Evolutionary conservation across 208 protist genomes (phyloP), one percentile per base, ranked within the genome.

Genomic region (Leishmania amazonensis): DNA sequence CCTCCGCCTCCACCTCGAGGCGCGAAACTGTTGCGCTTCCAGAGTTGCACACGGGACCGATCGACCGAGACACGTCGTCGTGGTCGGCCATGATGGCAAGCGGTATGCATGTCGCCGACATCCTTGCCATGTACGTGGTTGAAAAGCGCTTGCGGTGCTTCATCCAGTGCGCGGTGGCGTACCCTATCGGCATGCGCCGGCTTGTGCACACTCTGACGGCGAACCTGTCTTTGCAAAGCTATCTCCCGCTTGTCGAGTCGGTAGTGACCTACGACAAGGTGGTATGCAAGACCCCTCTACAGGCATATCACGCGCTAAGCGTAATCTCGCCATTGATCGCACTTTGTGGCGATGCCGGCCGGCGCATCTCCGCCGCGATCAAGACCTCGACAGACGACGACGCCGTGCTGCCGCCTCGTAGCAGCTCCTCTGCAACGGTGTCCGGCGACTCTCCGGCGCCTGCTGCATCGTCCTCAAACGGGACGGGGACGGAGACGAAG

Each of bases 231-330:
- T 80, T 94, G 49, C 80, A 91, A 54, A 86, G 68, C 45, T 74
- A 88, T 54, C 89, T 96, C 38, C 90, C 93, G 0, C 76, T 96
- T 45, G 93, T 98, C 15, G 92, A 98, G 86, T 96, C 92, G 2
- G 62, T 96, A 47, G 85, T 95, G 31, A 88, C 87, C 1, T 76
- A 81, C 31, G 84, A 85, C 28, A 83, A 85, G 68, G 92, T 95
- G 17, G 77, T 82, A 13, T 95, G 92, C 78, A 86, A 89, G 65
- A 83, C 85, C 2, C 92, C 92, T 45, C 74, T 89, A 13, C 88
- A 94, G 73, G 93, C 88, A 13, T 85, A 91, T 31, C 72, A 89
- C n/a, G 74, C 80, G 35, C 84, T 90, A 24, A 80, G 84, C 62
- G 47, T 78, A 1, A 87, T 95, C 58, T 91, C 95, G 7, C 92